Conservation (phyloP, 2,329 filamentous ascomycete genomes). For the Cladobotryum protrusum region DNA sequence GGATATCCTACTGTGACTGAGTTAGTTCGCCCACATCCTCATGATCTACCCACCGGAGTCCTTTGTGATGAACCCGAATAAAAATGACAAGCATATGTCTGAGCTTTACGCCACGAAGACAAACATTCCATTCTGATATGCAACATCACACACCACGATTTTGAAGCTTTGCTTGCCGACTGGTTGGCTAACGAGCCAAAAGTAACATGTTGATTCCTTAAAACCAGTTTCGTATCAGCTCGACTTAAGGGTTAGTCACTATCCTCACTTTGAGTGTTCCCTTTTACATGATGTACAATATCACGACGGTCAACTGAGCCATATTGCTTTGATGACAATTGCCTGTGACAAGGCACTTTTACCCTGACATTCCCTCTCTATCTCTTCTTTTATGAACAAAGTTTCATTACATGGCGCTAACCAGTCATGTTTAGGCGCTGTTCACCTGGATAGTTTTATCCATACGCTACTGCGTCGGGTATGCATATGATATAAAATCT, state of each 20-base stretch:
- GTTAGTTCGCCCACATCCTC: constrained; percentile 18
- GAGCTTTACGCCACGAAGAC: constrained; percentile 54
- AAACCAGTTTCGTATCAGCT: neutral
- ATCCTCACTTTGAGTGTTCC: neutral
- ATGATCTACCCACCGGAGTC: constrained; percentile 15
- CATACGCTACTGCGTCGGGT: no score
- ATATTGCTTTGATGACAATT: constrained; percentile 39
- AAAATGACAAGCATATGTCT: constrained; percentile 98
- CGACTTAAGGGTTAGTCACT: constrained; percentile 22
- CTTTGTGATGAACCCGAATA: constrained; percentile 75
- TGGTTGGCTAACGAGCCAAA: constrained; percentile 19
- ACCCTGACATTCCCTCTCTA: constrained; percentile 8
- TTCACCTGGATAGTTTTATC: no score
- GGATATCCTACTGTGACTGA: neutral
- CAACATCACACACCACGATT: constrained; percentile 13
- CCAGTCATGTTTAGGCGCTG: no score
- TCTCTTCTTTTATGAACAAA: neutral
- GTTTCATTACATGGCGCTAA: neutral
- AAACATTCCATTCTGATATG: constrained; percentile 31
- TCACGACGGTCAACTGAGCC: constrained; percentile 46
- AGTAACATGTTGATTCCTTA: neutral
- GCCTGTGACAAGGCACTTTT: constrained; percentile 41
- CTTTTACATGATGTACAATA: constrained; percentile 37
- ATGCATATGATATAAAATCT: no score
- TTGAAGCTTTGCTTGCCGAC: constrained; percentile 11